phyloP scores from a whole-genome alignment of 257 asterid genomes.

The Solanum lycopersicoides region DNA sequence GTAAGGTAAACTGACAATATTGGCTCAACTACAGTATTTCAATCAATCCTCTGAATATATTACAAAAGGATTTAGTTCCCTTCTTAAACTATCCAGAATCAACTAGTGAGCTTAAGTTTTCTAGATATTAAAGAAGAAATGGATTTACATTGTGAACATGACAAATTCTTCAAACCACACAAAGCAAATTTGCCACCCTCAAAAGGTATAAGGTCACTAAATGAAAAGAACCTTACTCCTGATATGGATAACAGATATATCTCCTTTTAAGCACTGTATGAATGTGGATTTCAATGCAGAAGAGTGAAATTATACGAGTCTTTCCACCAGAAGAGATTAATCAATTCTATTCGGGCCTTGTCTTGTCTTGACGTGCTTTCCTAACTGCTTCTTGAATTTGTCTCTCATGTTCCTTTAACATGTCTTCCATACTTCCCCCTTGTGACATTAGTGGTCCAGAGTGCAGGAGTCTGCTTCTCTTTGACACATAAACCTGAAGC shows the following conservation, averaged over 20 bases:
- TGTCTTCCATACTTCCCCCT: conserved; percentile 63
- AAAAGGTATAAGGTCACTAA: background rate
- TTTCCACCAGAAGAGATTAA: background rate
- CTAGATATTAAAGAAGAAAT: background rate
- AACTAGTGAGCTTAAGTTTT: background rate
- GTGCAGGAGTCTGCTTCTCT: conserved; percentile 41
- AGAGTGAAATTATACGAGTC: background rate
- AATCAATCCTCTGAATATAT: background rate
- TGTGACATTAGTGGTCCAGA: conserved; percentile 68
- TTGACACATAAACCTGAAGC: conserved; percentile 34
- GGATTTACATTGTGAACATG: background rate
- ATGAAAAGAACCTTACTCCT: background rate
- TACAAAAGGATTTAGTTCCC: background rate
- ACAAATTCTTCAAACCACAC: background rate
- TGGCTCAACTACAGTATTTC: background rate
- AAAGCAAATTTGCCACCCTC: background rate
- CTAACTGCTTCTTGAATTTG: conserved; percentile 67
- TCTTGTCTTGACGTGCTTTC: conserved; percentile 41
- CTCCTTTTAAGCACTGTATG: background rate
- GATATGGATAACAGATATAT: background rate
- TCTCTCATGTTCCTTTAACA: conserved; percentile 65
- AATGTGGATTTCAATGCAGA: background rate
- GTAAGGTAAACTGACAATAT: background rate
- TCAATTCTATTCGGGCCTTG: conserved; percentile 8
- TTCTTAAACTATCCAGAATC: background rate